Evolutionary conservation across 495 filamentous ascomycete species (phyloP).

Genomic region (Hyphodiscus hymeniophilus): DNA sequence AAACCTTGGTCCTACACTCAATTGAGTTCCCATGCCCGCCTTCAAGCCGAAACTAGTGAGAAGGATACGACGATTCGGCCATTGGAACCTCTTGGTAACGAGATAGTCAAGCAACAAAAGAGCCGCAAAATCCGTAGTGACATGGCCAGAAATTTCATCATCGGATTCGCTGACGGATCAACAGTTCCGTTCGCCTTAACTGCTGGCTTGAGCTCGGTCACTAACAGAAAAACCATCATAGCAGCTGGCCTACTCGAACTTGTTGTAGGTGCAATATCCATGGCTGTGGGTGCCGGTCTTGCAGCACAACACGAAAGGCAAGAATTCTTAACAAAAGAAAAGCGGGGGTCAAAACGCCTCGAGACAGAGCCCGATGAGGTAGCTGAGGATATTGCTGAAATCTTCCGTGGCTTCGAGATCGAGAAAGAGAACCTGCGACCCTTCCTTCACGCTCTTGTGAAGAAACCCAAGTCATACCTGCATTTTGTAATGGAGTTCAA

Average conservation of each 20-base stretch:
- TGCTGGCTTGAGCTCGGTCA: conserved; percentile 40
- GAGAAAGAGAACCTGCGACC: conserved; percentile 18
- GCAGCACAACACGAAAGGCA: conserved; percentile 39
- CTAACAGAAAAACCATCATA: conserved; percentile 44
- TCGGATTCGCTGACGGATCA: conserved; percentile 54
- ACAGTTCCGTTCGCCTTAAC: conserved; percentile 58
- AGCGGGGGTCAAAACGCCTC: conserved; percentile 36
- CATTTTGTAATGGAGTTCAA: conserved; percentile 49
- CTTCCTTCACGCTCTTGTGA: conserved; percentile 15
- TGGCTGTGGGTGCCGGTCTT: conserved; percentile 60
- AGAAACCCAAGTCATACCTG: not conserved
- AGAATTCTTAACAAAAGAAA: conserved; percentile 37
- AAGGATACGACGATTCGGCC: no score
- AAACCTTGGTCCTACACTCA: no score
- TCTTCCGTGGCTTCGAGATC: conserved; percentile 36
- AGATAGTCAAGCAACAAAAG: no score
- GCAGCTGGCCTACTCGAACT: conserved; percentile 59
- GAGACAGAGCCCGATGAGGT: conserved; percentile 30
- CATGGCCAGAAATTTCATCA: conserved; percentile 38
- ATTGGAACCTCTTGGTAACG: no score
- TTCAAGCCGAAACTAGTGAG: no score
- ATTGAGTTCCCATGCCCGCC: no score
- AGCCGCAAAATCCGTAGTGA: conserved; percentile 16
- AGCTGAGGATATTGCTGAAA: conserved; percentile 34
- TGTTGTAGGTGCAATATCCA: conserved; percentile 55